Base-by-base conservation (phyloP, 2,329 filamentous ascomycete species). In the Plectosphaerella cucumerina region DNA sequence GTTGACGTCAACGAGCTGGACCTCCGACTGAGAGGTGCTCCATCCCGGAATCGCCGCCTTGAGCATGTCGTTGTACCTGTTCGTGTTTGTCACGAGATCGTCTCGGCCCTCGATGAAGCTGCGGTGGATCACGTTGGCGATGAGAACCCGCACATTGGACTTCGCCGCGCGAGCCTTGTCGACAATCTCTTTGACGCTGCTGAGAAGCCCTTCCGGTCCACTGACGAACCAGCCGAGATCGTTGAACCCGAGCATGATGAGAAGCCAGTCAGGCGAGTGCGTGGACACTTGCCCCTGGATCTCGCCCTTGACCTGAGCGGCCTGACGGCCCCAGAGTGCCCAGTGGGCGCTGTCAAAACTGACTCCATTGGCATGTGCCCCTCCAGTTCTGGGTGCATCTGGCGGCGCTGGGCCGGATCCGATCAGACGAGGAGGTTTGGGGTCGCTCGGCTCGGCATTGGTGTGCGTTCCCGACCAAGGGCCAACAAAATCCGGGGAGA, bases 211-310 rank as follows among this genome's bases (percentile, higher is more conserved):
- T 1, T 53, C 26, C 0, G 63, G 56, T 5, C 52, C 53, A 20
- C 51, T 51, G n/a, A 54, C 52, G 33, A 59, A 56, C 66, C 64
- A 68, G 35, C 53, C 65, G 33, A 69, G 62, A 44, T 68, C 66
- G 50, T 68, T 68, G 49, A 68, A 67, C 3, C 66, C 66, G 9
- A 69, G 60, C 56, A 63, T 51, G 20, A 70, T 58, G 2, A 69
- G 51, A 11, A 71, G 61, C 15, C 65, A 50, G 49, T 71, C 67
- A 1, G 69, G 68, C 18, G 60, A 31, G 51, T 64, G 60, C 2
- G 53, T 51, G 0, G 52, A 48, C 8, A 71, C 61, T 44, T 64
- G 56, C 12, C 58, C 56, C 15, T 53, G 52, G 18, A 71, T 60
- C 1, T 59, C 39, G 12, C 57, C 52, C 44, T 64, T 64, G 23